Conservation (phyloP, 495 filamentous ascomycete species). For the Xylaria longipes region DNA sequence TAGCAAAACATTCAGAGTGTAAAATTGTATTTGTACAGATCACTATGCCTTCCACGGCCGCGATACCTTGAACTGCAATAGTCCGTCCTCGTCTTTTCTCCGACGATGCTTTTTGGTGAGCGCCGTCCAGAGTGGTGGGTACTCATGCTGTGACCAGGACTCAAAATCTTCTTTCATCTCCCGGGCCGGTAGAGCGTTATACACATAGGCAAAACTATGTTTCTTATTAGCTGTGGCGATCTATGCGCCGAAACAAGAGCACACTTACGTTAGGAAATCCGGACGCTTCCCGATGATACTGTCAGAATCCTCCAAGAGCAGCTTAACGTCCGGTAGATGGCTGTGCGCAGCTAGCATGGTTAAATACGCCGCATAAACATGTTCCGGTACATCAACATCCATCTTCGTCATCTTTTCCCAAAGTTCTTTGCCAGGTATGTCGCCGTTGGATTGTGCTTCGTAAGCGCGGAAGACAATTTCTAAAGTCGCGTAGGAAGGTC, state of each 20-base stretch:
- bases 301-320: constrained; percentile 69
- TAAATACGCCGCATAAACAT: constrained; percentile 75
- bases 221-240: constrained; percentile 24
- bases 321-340: constrained; percentile 67
- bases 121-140: constrained; percentile 71
- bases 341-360: constrained; percentile 75
- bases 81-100: constrained; percentile 44
- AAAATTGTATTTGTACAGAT: constrained; percentile 41
- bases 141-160: constrained; percentile 69
- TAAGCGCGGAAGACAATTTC: constrained; percentile 79
- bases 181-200: constrained; percentile 68
- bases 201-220: constrained; percentile 70
- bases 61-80: constrained; percentile 49
- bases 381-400: constrained; percentile 74
- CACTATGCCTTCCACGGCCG: constrained; percentile 50
- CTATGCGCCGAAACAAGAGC: neutral
- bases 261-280: constrained; percentile 71
- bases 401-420: constrained; percentile 75
- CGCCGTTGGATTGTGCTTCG: constrained; percentile 67
- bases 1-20: constrained; percentile 33
- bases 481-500: constrained; percentile 79
- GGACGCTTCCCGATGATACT: constrained; percentile 67
- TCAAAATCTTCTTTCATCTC: constrained; percentile 71
- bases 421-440: constrained; percentile 69
- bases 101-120: constrained; percentile 57